Evolutionary conservation across 306 rosid species (phyloP).

Genomic region (Quillaja saponaria): DNA sequence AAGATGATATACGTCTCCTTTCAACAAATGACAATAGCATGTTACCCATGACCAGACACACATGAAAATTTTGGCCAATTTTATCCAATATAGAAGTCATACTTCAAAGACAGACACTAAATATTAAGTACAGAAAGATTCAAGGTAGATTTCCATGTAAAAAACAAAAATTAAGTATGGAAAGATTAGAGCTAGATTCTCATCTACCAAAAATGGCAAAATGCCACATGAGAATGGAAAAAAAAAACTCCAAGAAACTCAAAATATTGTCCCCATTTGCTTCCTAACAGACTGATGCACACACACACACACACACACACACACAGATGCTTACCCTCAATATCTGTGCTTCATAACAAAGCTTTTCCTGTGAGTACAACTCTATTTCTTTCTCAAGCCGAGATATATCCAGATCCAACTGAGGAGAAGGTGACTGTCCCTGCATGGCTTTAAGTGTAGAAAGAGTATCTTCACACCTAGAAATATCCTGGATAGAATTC

Average conservation of each 20-base stretch:
- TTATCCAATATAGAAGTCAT: too few relatives aligned
- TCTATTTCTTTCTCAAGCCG: slow-evolving; percentile 93
- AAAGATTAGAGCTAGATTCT: too few relatives aligned
- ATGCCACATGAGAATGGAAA: background rate
- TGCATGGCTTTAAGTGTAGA: slow-evolving; percentile 77
- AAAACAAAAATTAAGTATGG: too few relatives aligned
- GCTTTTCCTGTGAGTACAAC: slow-evolving; percentile 78
- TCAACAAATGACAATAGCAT: too few relatives aligned
- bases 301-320: background rate
- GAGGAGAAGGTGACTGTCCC: slow-evolving; percentile 65
- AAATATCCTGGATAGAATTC: slow-evolving; percentile 66
- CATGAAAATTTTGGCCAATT: too few relatives aligned
- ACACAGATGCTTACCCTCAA: slow-evolving; percentile 59
- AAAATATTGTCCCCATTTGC: background rate
- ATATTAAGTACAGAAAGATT: too few relatives aligned
- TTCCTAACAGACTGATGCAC: background rate
- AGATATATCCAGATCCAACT: slow-evolving; percentile 58
- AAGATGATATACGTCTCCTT: too few relatives aligned
- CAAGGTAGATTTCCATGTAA: background rate
- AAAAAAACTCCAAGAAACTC: background rate
- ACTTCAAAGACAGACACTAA: too few relatives aligned
- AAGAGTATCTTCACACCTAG: slow-evolving; percentile 85
- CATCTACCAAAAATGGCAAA: background rate
- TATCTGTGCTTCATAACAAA: slow-evolving; percentile 92
- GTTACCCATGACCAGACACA: too few relatives aligned